Evolutionary conservation across 306 rosid genomes (phyloP), one percentile per base, ranked within the genome.

Genomic region (Boehmeria nivea): DNA sequence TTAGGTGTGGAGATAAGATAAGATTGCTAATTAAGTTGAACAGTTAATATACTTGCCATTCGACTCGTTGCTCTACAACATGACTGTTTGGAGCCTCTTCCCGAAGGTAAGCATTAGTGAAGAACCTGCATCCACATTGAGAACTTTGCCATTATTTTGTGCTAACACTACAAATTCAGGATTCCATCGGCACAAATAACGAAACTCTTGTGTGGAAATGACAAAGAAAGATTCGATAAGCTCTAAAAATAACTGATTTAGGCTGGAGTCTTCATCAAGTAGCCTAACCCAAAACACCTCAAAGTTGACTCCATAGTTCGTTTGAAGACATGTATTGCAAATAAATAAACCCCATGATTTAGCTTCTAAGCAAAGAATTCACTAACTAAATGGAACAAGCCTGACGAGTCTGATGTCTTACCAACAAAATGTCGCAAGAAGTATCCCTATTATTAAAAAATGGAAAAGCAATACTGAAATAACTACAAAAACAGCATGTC

Each of bases 1-100:
- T n/a, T n/a, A n/a, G n/a, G n/a, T n/a, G n/a, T n/a, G n/a, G n/a
- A n/a, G n/a, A n/a, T 51, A 26, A 50, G 60, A 55, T 54, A 22
- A 45, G 39, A 34, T 26, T 34, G 28, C 54, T 33, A 59, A 59
- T 39, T 43, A 54, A 51, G 27, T 45, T 33, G 40, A 36, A 65
- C 53, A 42, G 44, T 51, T 36, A 2, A 48, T 34, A 44, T 42
- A 70, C 85, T 66, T 73, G 72, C 99, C 99, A 93, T 83, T 93
- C 99, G 72, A 93, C 99, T 63, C 86, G 96, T 69, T 93, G 99
- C 87, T 93, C 99, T 71, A 93, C 99, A 59, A 87, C 99, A 76
- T 93, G 88, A 70, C 96, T 93, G 65, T 83, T 85, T 38, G 99
- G 96, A 67, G 95, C 85, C 77, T 93, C 99, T 87, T 85, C 96